Conservation (phyloP, 305 asterid genomes). For the Fraxinus xanthoxyloides region DNA sequence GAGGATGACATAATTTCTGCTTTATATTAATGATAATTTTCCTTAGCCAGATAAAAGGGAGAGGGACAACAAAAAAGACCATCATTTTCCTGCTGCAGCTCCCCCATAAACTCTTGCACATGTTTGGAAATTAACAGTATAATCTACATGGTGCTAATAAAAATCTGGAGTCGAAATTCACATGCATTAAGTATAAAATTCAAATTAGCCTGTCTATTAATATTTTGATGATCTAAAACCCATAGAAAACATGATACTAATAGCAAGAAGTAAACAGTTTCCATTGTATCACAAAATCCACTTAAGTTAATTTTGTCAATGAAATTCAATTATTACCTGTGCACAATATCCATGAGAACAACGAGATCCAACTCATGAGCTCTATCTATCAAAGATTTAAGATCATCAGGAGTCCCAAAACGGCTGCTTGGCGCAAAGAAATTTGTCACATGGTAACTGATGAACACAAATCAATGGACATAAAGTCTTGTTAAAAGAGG, state of each 20-base stretch:
- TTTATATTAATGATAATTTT: background rate
- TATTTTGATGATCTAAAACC: conserved; percentile 14
- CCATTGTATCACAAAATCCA: conserved; percentile 15
- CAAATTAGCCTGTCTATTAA: background rate
- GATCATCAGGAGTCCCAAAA: conserved; percentile 97
- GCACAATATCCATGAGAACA: conserved; percentile 99
- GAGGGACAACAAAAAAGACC: background rate
- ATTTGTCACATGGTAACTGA: conserved; percentile 96
- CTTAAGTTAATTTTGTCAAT: conserved; percentile 1
- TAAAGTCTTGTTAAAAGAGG: conserved; percentile 28
- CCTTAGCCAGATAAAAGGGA: background rate
- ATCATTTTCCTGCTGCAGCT: conserved; percentile 12
- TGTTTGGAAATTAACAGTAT: background rate
- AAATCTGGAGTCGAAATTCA: background rate
- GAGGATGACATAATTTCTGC: background rate
- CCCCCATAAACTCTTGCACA: background rate
- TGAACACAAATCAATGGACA: conserved; percentile 23
- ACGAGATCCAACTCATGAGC: conserved; percentile 95
- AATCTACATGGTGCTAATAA: background rate
- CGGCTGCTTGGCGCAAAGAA: conserved; percentile 99
- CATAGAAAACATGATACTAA: background rate
- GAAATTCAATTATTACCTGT: conserved; percentile 57
- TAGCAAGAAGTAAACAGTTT: conserved; percentile 1
- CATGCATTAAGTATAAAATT: conserved; percentile 4
- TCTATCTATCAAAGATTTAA: conserved; percentile 93